Evolutionary conservation across 495 filamentous ascomycete species (phyloP), one percentile per base, ranked within the genome.

Genomic region (Letharia lupina): DNA sequence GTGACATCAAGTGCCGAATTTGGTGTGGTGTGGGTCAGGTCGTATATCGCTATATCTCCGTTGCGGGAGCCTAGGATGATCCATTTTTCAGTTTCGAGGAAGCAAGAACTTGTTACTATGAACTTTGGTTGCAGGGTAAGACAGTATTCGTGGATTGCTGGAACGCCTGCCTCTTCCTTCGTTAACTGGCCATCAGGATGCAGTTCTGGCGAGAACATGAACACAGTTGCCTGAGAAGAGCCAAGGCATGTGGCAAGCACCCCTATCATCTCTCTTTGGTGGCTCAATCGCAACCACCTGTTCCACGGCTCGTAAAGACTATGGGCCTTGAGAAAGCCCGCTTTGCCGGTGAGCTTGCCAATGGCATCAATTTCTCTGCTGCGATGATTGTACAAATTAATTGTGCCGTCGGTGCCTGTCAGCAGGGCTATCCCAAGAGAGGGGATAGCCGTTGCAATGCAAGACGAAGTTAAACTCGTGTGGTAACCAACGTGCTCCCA

Each of bases 11-110:
- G 6, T 8, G 28, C 31, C 15, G 2, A 18, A 6, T 54, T 47
- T 9, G 40, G 57, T 7, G 13, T 0, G 13, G 2, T 18, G n/a
- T 59, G 57, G 13, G 68, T 40, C 18, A 79, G 54, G 41, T 73
- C 68, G 65, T 87, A 90, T 6, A 88, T 68, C 1, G 81, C 80
- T 63, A 92, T 69, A 0, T 76, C 76, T 40, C 91, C 90, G 37
- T 75, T 74, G 41, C 88, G 81, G 11, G 88, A 89, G 6, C 93
- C 93, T 1, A 96, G 70, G 35, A 73, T 45, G 8, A 88, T 71
- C n/a, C 92, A 73, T 54, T 81, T 77, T 40, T 75, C 63, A 0
- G 75, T 71, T 44, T 75, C 69, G 20, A 78, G 65, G 11, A 81
- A 65, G 31, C 72, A 73, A 10, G 76, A 78, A 62, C 74, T 75